Evolutionary conservation across 768 basidiomycete genomes (phyloP).

Genomic region (Holtermanniella nyarrowii): DNA sequence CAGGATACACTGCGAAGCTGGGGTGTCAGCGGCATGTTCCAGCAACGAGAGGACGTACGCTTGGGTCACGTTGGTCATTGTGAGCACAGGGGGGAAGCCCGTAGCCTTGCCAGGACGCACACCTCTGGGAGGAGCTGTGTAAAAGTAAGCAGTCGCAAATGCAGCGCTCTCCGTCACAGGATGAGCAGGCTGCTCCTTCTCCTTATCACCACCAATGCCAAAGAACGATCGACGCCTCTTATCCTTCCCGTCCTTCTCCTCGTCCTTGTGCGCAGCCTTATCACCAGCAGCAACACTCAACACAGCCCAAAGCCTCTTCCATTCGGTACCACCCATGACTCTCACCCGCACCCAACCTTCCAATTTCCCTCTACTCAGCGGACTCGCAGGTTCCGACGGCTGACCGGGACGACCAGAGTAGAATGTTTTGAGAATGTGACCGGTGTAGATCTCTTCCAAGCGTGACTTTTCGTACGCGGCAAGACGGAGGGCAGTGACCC

Average conservation of each 20-base stretch:
- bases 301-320: slow-evolving; percentile 84
- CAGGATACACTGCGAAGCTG: slow-evolving; percentile 78
- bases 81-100: slow-evolving; percentile 63
- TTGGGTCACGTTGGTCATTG: slow-evolving; percentile 61
- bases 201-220: slow-evolving; percentile 26
- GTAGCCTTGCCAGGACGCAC: slow-evolving; percentile 47
- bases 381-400: slow-evolving; percentile 49
- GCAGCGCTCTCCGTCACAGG: no score
- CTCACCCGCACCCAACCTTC: slow-evolving; percentile 88
- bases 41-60: slow-evolving; percentile 45
- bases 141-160: slow-evolving; percentile 1
- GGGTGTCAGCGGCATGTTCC: slow-evolving; percentile 1
- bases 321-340: slow-evolving; percentile 92
- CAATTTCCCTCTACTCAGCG: slow-evolving; percentile 60
- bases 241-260: slow-evolving; percentile 36
- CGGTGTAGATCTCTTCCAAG: slow-evolving; percentile 94
- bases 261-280: slow-evolving; percentile 9
- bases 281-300: slow-evolving; percentile 46
- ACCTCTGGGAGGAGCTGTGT: slow-evolving; percentile 1
- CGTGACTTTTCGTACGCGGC: slow-evolving; percentile 91
- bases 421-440: slow-evolving; percentile 77
- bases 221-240: slow-evolving; percentile 53
- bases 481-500: slow-evolving; percentile 83
- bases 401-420: slow-evolving; percentile 41
- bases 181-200: slow-evolving; percentile 7